Base-by-base conservation (phyloP, 78 protist genomes). In the Mastigamoeba balamuthi region DNA sequence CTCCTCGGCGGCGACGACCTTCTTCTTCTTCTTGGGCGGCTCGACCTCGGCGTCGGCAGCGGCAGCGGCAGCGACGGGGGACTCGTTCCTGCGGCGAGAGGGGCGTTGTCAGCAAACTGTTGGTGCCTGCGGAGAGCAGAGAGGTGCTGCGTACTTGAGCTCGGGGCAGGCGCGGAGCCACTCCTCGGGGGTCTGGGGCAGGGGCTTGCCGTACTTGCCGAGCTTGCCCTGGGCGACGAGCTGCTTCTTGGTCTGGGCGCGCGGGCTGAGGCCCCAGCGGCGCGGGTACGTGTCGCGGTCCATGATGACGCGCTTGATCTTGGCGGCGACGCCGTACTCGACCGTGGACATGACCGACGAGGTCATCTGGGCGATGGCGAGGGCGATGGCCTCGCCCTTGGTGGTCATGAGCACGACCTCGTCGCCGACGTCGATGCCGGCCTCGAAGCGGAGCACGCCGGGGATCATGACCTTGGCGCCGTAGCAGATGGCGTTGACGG, bases 221-320 rank as follows among this genome's bases (percentile, higher is more conserved):
- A 98, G 87, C 79, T 84, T 84, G 69, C 99, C 99, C n/a, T 72
- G 97, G 27, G 40, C 33, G 74, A 92, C 90, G 84, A 97, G 78
- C 58, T 52, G 58, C 92, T 96, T 94, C 97, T 97, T 97, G 82
- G 44, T 69, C 69, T 36, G 36, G 29, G 98, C 97, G 40, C 81
- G 65, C 23, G 99, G 99, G 36, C 99, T 98, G 8, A 92, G 84
- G 37, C 99, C 99, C 99, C 99, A 98, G 37, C 79, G 70, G 35
- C 95, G 83, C 27, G 99, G 99, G 89, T 98, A 98, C 7, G 96
- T 94, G 86, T 96, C 98, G 30, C 99, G 87, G 76, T 98, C 99
- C 99, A 98, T 97, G 83, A 98, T 89, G 37, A 98, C 99, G 25
- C 99, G 94, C 94, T 98, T 98, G 80, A 94, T 94, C 83, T 94